Base-by-base conservation (phyloP, 2,329 filamentous ascomycete species). In the Pseudogymnoascus sp. region DNA sequence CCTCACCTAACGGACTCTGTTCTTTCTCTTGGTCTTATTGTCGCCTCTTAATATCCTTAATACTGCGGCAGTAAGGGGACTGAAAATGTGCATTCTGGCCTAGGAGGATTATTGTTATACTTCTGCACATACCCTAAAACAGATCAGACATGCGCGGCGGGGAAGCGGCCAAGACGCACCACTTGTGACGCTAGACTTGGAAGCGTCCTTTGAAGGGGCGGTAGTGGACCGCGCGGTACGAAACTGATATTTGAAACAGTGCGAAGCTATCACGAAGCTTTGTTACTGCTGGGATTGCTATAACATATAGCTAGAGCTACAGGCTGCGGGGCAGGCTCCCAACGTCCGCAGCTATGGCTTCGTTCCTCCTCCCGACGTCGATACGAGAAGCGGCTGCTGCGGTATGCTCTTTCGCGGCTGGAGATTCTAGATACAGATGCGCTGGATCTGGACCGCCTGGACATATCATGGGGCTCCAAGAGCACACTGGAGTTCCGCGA, bases 371-470 rank as follows among this genome's bases (percentile, higher is more conserved):
- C 37, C 65, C 67, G 16, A 71, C 91, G 66, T 90, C 85, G 69
- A 91, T 96, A 80, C 90, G n/a, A 93, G 78, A 96, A 95, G 82
- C 87, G 89, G 75, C 82, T 97, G 70, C 83, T 97, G 67, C 88
- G 91, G 68, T 96, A 95, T 79, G 91, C 88, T 59, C 80, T 99
- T 43, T 88, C 89, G 23, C 87, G 88, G 63, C 81, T 96, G 64
- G 92, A 96, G 69, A 81, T 97, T 62, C 84, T 99, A 64, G 95
- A 97, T 71, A 89, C 91, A 63, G 89, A 96, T 72, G 88, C 89
- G 11, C 79, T 97, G 68, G 90, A 97, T 71, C 82, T 95, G 65
- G 91, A 95, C 67, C 91, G 91, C 68, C 78, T 97, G 66, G 91
- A 96, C 69, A 85, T 97, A 68, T 87, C 87, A 52, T 84, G 91